Conservation (phyloP, 768 basidiomycete species). For the Termitomyces sp. region DNA sequence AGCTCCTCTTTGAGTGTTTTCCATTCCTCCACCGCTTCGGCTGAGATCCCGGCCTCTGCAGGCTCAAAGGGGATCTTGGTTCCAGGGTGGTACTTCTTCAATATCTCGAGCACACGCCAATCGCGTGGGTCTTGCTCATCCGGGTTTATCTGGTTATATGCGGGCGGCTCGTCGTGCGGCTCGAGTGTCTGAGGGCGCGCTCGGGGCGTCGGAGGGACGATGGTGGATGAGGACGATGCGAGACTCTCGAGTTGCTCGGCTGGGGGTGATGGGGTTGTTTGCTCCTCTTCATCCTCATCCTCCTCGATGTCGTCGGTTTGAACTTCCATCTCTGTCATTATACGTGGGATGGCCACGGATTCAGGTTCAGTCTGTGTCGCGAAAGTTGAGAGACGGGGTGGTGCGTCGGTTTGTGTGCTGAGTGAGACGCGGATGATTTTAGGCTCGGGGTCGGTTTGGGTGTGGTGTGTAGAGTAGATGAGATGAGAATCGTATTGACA, state of each 20-base stretch:
- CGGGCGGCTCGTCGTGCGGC: constrained; percentile 61
- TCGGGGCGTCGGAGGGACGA: constrained; percentile 68
- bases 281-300: constrained; percentile 14
- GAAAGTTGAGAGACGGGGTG: constrained; percentile 19
- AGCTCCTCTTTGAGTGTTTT: constrained; percentile 74
- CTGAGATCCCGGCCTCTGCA: constrained; percentile 54
- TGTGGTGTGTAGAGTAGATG: constrained; percentile 40
- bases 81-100: constrained; percentile 73
- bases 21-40: constrained; percentile 74
- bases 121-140: constrained; percentile 42
- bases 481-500: constrained; percentile 66
- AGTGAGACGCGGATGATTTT: constrained; percentile 42
- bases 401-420: constrained; percentile 57
- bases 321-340: constrained; percentile 53
- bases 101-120: constrained; percentile 50
- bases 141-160: constrained; percentile 60
- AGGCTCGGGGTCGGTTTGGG: constrained; percentile 64
- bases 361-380: constrained; percentile 30
- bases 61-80: constrained; percentile 41
- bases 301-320: constrained; percentile 54
- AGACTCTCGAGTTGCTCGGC: constrained; percentile 46
- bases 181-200: constrained; percentile 29
- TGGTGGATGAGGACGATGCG: constrained; percentile 72
- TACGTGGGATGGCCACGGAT: constrained; percentile 31
- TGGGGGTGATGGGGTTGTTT: constrained; percentile 41